Evolutionary conservation across 2,329 filamentous ascomycete species (phyloP).

Genomic region (Ophiostoma australiae): DNA sequence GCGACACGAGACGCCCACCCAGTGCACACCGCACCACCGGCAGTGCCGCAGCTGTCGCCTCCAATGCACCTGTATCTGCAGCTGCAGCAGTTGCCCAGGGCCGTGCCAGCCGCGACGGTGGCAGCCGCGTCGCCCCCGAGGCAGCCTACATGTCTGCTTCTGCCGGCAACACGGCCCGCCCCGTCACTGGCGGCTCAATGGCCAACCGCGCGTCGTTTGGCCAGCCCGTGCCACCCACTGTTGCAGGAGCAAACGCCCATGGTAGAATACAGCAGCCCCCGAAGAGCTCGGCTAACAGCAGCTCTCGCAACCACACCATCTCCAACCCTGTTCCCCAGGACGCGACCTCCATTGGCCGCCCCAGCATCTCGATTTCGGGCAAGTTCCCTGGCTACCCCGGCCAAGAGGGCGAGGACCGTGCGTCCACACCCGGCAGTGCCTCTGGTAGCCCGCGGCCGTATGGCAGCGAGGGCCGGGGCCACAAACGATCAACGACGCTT

Average conservation of each 20-base stretch:
- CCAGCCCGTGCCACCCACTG: conserved; percentile 78
- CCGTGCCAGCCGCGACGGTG: conserved; percentile 40
- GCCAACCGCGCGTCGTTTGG: conserved; percentile 70
- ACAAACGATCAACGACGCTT: conserved; percentile 70
- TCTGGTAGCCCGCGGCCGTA: conserved; percentile 29
- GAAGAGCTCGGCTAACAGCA: conserved; percentile 37
- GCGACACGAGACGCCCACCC: conserved; percentile 42
- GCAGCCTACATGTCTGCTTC: conserved; percentile 46
- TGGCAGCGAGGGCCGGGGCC: conserved; percentile 45
- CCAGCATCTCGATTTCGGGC: conserved; percentile 55
- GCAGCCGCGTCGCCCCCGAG: conserved; percentile 41
- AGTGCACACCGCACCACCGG: conserved; percentile 46
- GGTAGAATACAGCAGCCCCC: conserved; percentile 81
- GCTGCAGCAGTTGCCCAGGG: conserved; percentile 28
- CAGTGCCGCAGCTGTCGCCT: conserved; percentile 30
- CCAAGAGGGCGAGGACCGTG: conserved; percentile 48
- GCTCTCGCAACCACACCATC: conserved; percentile 62
- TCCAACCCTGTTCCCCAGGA: conserved; percentile 60
- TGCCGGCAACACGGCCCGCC: conserved; percentile 47
- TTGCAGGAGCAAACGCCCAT: conserved; percentile 83
- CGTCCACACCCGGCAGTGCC: conserved; percentile 4
- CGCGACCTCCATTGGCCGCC: conserved; percentile 50
- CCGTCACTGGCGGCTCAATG: conserved; percentile 78
- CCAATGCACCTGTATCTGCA: conserved; percentile 38
- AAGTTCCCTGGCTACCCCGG: conserved; percentile 47